Conservation (phyloP, 306 rosid genomes). For the Gleditsia sinensis region DNA sequence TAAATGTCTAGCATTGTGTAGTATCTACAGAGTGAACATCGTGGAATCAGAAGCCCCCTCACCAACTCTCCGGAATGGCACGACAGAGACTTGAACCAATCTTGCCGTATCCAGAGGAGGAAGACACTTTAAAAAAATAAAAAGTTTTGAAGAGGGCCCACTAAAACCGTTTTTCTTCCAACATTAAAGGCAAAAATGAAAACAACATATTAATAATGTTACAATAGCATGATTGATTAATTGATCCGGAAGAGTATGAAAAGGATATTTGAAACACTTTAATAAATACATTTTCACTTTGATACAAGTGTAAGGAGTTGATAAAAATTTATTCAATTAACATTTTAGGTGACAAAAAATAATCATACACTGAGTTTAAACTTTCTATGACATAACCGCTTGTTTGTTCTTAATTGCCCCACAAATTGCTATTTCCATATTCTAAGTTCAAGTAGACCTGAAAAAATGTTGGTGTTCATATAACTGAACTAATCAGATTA, state of each 20-base stretch:
- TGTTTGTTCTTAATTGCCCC: not conserved
- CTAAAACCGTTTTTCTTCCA: not conserved
- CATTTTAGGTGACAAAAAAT: no score
- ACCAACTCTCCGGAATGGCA: not conserved
- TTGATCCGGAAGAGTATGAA: not conserved
- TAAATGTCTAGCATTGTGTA: not conserved
- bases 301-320: no score
- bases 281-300: not conserved
- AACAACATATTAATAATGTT: not conserved
- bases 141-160: not conserved
- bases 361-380: no score
- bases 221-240: not conserved
- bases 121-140: not conserved
- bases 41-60: not conserved
- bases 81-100: not conserved
- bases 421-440: not conserved
- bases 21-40: no score
- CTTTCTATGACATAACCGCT: no score
- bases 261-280: constrained; percentile 15
- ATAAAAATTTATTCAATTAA: no score
- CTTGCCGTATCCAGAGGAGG: not conserved
- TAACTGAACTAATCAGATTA: not conserved
- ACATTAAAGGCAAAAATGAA: not conserved
- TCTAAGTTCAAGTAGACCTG: not conserved
- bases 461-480: not conserved